Evolutionary conservation across 148 eudicot genomes (phyloP).

Genomic region (Pouteria glomerata): DNA sequence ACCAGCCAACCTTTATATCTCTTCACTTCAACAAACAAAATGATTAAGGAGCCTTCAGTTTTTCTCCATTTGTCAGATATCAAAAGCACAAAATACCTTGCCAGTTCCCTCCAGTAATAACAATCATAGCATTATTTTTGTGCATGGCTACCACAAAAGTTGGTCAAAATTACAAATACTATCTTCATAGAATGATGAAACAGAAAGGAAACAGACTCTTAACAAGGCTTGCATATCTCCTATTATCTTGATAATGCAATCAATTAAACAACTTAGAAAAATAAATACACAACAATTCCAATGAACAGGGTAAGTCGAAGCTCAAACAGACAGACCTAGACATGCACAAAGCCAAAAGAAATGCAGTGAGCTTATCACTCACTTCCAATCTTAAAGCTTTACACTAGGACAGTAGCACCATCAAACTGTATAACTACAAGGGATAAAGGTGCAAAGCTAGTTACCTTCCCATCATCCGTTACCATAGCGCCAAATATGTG

Average conservation of each 20-base stretch:
- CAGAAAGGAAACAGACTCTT: not conserved
- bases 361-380: not conserved
- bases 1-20: too few relatives aligned
- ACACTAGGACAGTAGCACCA: not conserved
- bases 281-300: not conserved
- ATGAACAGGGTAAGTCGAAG: not conserved
- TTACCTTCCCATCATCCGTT: constrained; percentile 89
- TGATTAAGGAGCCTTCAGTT: too few relatives aligned
- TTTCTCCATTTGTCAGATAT: too few relatives aligned
- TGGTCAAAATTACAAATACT: too few relatives aligned
- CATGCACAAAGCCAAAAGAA: not conserved
- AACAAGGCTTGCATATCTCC: not conserved
- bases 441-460: not conserved
- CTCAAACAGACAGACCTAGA: not conserved
- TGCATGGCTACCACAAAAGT: too few relatives aligned
- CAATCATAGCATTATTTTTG: too few relatives aligned
- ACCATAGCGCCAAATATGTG: constrained; percentile 43
- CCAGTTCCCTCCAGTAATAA: too few relatives aligned
- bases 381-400: not conserved
- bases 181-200: too few relatives aligned
- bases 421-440: not conserved
- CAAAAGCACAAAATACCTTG: too few relatives aligned
- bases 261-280: not conserved
- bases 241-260: not conserved
- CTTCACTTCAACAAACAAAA: too few relatives aligned